Conservation (phyloP, 306 rosid genomes). For the Coriaria nepalensis region DNA sequence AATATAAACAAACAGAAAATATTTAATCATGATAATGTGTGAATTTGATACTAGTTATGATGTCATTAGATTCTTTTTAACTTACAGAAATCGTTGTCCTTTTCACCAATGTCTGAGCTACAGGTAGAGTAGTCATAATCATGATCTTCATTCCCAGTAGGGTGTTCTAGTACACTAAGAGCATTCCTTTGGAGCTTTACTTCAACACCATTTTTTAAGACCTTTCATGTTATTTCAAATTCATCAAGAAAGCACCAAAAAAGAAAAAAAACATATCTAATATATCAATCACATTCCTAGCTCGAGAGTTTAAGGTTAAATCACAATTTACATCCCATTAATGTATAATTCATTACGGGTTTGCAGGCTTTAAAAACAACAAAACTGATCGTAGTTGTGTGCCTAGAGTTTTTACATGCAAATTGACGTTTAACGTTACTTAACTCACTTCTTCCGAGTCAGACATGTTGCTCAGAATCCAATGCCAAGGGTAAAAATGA, state of each 20-base stretch:
- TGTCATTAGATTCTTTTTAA: neutral
- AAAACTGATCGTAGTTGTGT: too few species aligned
- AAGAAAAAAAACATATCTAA: neutral
- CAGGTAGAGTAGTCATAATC: slow-evolving; percentile 45
- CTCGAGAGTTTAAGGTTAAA: too few species aligned
- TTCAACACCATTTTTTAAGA: slow-evolving; percentile 62
- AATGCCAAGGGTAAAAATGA: too few species aligned
- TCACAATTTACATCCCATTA: too few species aligned
- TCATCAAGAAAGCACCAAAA: too few species aligned
- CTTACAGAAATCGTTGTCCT: slow-evolving; percentile 48
- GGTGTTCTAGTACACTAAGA: slow-evolving; percentile 62
- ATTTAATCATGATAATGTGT: neutral
- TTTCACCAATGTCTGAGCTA: slow-evolving; percentile 45
- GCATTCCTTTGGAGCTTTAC: slow-evolving; percentile 70
- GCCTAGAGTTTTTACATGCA: too few species aligned
- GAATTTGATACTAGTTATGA: neutral
- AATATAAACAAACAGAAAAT: neutral
- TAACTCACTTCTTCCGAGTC: too few species aligned
- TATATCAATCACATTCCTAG: too few species aligned
- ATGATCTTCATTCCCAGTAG: slow-evolving; percentile 41
- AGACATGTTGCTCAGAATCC: too few species aligned
- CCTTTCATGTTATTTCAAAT: slow-evolving; percentile 18
- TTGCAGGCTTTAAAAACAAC: too few species aligned
- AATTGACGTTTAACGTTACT: too few species aligned
- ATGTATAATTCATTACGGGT: too few species aligned